Base-by-base conservation (phyloP, 2,329 filamentous ascomycete species). In the Huntiella bhutanensis region DNA sequence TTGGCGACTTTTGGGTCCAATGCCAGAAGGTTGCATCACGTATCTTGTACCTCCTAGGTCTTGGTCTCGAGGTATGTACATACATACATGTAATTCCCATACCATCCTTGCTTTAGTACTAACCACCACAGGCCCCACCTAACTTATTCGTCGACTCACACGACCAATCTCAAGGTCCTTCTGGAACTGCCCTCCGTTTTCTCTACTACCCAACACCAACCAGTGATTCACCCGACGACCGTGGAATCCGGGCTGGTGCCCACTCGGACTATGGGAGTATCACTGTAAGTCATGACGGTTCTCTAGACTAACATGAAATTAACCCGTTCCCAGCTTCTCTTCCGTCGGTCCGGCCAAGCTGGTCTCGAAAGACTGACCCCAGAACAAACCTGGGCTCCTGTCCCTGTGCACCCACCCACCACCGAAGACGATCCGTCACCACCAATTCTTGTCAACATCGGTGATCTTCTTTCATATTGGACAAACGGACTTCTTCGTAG, bases 401-500 rank as follows among this genome's bases (percentile, higher is more conserved):
- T 80, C 1, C 77, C 75, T 3, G 80, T 87, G 1, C 65, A 64
- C 12, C 81, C 82, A 0, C 64, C 69, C 0, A 70, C 70, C 1
- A 77, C 74, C 3, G 72, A 74, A 51, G 51, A 58, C 28, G 74
- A 77, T 54, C 64, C 65, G 6, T 71, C 66, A 36, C 79, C 75
- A n/a, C 87, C 80, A 1, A 84, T 86, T 68, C 60, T 95, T 68
- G 60, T 96, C 77, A 64, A 91, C 67, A 73, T 86, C 62, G 63
- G 80, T 61, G 65, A 79, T 58, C 56, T 81, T 57, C 63, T 80
- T 51, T 80, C 76, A 33, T 91, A 92, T 60, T 96, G 88, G 88
- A 96, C 91, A 1, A 80, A 82, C 52, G 86, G 87, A 0, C 62
- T 95, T 41, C 69, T 96, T 52, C 81, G 85, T 54, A 86, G 80